phyloP scores from a whole-genome alignment of 2,329 filamentous ascomycete genomes.

The Pseudogymnoascus sp. region DNA sequence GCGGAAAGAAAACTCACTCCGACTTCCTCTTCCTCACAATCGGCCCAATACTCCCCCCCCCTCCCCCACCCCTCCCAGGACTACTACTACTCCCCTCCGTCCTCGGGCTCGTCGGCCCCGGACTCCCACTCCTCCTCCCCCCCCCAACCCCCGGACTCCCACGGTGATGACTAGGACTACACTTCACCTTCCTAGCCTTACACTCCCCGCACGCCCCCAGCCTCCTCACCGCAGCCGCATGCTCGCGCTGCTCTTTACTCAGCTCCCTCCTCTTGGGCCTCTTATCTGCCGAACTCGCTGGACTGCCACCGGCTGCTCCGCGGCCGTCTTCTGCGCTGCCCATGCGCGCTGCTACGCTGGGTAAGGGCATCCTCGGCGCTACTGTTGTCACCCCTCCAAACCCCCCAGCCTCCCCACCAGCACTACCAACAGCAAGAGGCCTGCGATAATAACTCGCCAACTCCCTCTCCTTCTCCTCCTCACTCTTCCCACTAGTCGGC shows the following conservation, averaged over 20 bases:
- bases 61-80: background rate
- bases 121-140: background rate
- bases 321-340: background rate
- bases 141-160: background rate
- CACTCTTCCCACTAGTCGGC: background rate
- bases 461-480: background rate
- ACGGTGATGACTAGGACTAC: background rate
- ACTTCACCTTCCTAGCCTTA: conserved; percentile 1
- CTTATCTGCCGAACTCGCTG: background rate
- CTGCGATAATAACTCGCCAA: background rate
- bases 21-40: background rate
- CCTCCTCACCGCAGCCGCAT: background rate
- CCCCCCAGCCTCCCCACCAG: background rate
- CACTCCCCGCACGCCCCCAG: background rate
- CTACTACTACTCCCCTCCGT: background rate
- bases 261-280: background rate
- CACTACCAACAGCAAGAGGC: background rate
- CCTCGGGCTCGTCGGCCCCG: background rate
- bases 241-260: background rate
- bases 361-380: background rate
- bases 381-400: background rate
- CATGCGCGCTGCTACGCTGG: background rate
- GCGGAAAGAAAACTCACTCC: background rate
- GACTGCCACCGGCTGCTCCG: background rate
- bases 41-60: background rate